A percentile compares a stretch with the other conserved stretches of the same genome.
phyloP scores from a whole-genome alignment of 129 eudicot genomes.

The Apium graveolens region DNA sequence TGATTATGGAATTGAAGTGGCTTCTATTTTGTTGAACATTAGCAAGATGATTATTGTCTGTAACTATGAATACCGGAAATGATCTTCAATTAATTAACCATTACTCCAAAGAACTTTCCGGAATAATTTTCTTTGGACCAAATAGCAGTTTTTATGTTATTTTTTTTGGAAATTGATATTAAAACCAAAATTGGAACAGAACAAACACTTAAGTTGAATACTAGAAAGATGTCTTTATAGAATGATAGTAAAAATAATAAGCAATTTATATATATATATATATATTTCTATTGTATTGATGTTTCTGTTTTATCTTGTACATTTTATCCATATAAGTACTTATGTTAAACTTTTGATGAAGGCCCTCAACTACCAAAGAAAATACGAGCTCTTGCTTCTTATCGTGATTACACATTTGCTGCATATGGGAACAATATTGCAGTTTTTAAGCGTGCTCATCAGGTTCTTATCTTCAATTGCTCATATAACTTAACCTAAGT shows the following conservation, averaged over 20 bases:
- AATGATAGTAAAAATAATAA: neutral
- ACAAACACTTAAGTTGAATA: neutral
- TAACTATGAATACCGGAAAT: too few relatives aligned
- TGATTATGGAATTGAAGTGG: neutral
- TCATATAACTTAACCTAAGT: neutral
- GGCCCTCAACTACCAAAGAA: slow-evolving; percentile 95
- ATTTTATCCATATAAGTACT: neutral
- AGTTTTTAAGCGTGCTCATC: slow-evolving; percentile 93
- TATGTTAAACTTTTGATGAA: slow-evolving; percentile 17
- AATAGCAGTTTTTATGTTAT: neutral
- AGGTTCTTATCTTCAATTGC: slow-evolving; percentile 33
- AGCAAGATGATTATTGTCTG: neutral
- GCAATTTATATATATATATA: neutral
- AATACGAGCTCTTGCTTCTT: slow-evolving; percentile 89
- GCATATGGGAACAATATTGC: slow-evolving; percentile 85
- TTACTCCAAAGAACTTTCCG: neutral
- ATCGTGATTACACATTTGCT: slow-evolving; percentile 92
- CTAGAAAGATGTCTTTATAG: neutral
- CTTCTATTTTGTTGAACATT: too few relatives aligned
- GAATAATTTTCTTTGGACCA: neutral
- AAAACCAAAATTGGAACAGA: neutral
- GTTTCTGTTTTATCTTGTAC: neutral
- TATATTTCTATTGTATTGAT: neutral
- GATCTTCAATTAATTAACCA: too few relatives aligned
- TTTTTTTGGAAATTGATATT: neutral